phyloP scores from a whole-genome alignment of 805 yeast genomes.

The Suhomyces tanzawaensis region DNA sequence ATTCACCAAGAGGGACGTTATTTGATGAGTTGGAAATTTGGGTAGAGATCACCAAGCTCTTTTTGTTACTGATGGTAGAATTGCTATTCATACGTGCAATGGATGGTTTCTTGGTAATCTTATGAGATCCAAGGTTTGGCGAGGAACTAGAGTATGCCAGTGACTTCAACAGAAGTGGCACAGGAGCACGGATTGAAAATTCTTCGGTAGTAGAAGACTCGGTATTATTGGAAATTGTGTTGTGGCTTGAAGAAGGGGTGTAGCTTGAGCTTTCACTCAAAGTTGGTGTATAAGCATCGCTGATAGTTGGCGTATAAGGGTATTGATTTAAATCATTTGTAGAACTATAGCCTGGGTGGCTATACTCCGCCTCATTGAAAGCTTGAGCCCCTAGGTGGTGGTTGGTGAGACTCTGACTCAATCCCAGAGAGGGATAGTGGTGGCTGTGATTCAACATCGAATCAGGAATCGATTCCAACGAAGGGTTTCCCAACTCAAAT shows the following conservation, averaged over 20 bases:
- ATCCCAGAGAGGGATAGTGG: constrained; percentile 2
- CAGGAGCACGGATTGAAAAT: constrained; percentile 7
- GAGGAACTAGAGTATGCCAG: constrained; percentile 2
- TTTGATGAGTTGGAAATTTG: constrained; percentile 6
- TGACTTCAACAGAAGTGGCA: constrained; percentile 6
- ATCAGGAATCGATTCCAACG: constrained; percentile 30
- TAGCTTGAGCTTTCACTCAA: constrained; percentile 17
- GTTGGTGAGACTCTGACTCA: constrained; percentile 1
- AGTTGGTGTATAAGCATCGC: constrained; percentile 19
- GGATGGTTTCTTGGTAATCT: constrained; percentile 17
- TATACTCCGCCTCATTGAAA: background rate
- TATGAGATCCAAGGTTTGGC: constrained; percentile 10
- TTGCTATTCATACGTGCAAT: constrained; percentile 14
- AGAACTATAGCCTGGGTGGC: constrained; percentile 9
- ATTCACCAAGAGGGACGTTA: constrained; percentile 9
- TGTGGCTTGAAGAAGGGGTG: constrained; percentile 13
- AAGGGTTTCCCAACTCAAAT: constrained; percentile 23
- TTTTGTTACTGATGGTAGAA: constrained; percentile 12
- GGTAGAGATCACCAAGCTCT: constrained; percentile 15
- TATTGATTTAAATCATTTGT: constrained; percentile 11
- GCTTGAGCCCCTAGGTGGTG: constrained; percentile 1
- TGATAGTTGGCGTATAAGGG: constrained; percentile 17
- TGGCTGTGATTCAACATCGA: constrained; percentile 10
- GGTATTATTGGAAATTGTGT: background rate
- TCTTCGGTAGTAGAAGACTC: background rate